phyloP scores from a whole-genome alignment of 1,284 basidiomycete species.

The Cutaneotrichosporon cavernicola region DNA sequence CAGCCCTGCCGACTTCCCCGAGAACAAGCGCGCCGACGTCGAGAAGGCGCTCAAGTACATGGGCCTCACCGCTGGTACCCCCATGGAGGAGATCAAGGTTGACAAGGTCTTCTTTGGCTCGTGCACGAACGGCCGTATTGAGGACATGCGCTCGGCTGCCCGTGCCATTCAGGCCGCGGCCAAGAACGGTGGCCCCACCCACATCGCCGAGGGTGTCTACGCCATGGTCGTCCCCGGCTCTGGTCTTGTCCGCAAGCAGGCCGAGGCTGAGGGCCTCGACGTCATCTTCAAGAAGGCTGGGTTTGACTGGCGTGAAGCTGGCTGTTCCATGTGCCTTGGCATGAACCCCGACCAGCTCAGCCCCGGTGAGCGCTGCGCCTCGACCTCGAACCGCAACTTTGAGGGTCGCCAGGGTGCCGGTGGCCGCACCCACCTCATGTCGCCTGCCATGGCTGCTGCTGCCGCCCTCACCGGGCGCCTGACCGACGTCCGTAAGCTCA shows the following conservation, averaged over 20 bases:
- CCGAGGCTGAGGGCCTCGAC: constrained; percentile 89
- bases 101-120: constrained; percentile 97
- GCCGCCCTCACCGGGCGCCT: constrained; percentile 86
- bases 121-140: constrained; percentile 95
- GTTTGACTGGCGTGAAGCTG: constrained; percentile 96
- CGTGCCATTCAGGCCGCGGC: constrained; percentile 64
- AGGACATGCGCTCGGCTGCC: constrained; percentile 88
- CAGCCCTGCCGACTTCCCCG: constrained; percentile 69
- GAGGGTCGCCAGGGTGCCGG: constrained; percentile 90
- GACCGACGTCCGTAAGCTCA: constrained; percentile 81
- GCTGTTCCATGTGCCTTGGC: constrained; percentile 96
- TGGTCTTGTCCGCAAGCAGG: constrained; percentile 89
- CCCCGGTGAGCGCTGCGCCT: constrained; percentile 89
- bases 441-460: constrained; percentile 93
- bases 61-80: constrained; percentile 79
- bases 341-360: constrained; percentile 96
- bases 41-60: constrained; percentile 86
- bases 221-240: constrained; percentile 97
- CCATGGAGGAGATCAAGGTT: constrained; percentile 78
- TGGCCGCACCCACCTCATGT: constrained; percentile 87
- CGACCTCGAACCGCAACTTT: constrained; percentile 96
- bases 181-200: constrained; percentile 53
- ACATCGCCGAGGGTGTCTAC: constrained; percentile 73
- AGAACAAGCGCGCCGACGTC: constrained; percentile 70
- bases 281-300: constrained; percentile 88